These are phyloP conservation scores for Hsuehochloa calcarea DNA, from an alignment of 176 grass and related monocot genomes.

Conservation along the genomic window DNA sequence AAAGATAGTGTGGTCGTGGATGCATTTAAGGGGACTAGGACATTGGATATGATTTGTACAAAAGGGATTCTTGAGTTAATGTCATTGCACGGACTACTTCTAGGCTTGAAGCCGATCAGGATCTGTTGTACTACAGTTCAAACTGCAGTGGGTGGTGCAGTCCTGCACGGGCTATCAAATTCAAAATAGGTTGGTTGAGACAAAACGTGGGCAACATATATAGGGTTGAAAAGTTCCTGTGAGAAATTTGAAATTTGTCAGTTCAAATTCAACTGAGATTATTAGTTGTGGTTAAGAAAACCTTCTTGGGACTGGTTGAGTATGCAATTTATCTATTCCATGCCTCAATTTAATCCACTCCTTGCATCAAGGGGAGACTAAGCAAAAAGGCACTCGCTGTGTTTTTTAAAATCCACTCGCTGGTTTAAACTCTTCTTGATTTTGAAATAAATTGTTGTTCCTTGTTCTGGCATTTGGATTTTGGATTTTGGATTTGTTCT, in stretches of 20 bases:
- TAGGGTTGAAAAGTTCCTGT: neutral
- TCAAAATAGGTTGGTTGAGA: neutral
- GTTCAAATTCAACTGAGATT: neutral
- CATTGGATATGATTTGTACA: slow-evolving; percentile 22
- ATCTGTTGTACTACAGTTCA: neutral
- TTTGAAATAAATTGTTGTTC: neutral
- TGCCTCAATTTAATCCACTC: neutral
- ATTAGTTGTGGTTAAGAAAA: neutral
- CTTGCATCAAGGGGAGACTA: neutral
- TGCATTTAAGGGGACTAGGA: slow-evolving; percentile 10
- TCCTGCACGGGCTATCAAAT: neutral
- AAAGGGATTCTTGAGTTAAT: slow-evolving; percentile 23
- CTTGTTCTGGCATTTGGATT: neutral
- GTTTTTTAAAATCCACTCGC: neutral
- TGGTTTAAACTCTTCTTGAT: neutral
- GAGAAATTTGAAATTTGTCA: neutral
- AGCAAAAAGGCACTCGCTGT: neutral
- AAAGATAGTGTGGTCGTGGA: neutral
- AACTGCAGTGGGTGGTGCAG: neutral
- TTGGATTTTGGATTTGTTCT: neutral
- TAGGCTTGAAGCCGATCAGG: slow-evolving; percentile 23
- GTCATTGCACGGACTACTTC: neutral
- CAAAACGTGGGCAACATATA: neutral
- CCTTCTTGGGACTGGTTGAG: neutral
- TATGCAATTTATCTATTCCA: neutral